Percentiles rank a stretch among this genome's conserved stretches.
Conservation (phyloP, 495 filamentous ascomycete species). For the Penicillium subrubescens region DNA sequence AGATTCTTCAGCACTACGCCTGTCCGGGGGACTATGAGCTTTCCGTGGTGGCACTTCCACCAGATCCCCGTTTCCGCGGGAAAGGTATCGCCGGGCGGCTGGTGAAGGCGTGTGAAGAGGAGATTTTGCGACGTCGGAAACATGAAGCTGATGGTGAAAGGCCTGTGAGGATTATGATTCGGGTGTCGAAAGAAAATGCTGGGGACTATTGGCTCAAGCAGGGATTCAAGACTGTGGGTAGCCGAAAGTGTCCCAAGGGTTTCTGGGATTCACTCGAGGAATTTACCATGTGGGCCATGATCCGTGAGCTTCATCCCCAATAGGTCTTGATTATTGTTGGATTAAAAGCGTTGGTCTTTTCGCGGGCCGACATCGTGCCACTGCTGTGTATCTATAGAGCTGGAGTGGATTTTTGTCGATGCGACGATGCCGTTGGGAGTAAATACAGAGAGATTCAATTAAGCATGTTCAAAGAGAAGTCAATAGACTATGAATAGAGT, state of each 20-base stretch:
- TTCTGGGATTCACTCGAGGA: constrained; percentile 11
- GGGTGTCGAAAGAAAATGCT: constrained; percentile 14
- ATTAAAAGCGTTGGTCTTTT: neutral
- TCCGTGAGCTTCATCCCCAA: constrained; percentile 9
- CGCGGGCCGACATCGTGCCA: neutral
- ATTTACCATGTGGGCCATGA: constrained; percentile 19
- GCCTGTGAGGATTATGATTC: constrained; percentile 16
- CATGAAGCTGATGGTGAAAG: neutral
- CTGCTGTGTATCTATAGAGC: neutral
- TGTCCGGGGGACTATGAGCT: constrained; percentile 17
- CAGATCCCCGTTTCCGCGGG: constrained; percentile 14
- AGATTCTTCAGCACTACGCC: neutral
- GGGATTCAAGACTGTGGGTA: constrained; percentile 13
- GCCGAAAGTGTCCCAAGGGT: constrained; percentile 8
- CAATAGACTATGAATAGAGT: neutral
- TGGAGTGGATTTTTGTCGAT: neutral
- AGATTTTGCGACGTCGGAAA: constrained; percentile 8
- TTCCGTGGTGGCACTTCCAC: constrained; percentile 14
- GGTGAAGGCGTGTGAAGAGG: constrained; percentile 13
- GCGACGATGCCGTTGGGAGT: neutral
- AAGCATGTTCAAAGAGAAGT: neutral
- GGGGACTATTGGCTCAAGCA: constrained; percentile 19
- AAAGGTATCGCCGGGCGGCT: constrained; percentile 13
- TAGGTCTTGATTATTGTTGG: neutral
- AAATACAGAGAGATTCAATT: neutral